phyloP scores from a whole-genome alignment of 106 monocot genomes.

The Dendrobium huoshanense region DNA sequence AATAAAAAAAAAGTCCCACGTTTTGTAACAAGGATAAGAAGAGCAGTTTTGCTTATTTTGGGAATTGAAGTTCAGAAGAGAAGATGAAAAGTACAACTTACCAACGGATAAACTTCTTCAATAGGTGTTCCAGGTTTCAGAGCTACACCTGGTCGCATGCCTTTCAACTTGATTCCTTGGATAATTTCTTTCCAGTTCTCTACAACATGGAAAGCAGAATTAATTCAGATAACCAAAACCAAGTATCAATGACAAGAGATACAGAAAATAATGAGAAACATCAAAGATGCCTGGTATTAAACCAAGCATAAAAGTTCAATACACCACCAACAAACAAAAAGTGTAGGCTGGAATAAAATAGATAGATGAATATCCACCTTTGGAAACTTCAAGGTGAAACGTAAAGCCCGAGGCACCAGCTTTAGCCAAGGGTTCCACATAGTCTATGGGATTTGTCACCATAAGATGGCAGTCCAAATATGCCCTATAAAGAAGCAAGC shows the following conservation, averaged over 20 bases:
- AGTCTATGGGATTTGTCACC: slow-evolving; percentile 93
- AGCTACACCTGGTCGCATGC: slow-evolving; percentile 91
- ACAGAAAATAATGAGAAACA: background rate
- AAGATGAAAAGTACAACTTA: slow-evolving; percentile 19
- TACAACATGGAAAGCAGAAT: slow-evolving; percentile 17
- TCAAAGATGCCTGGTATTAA: background rate
- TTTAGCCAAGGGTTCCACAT: slow-evolving; percentile 82
- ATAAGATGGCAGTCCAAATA: slow-evolving; percentile 99
- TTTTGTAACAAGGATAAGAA: background rate
- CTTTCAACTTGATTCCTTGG: slow-evolving; percentile 54
- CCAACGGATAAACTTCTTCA: slow-evolving; percentile 93
- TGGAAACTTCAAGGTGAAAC: slow-evolving; percentile 91
- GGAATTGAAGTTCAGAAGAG: background rate
- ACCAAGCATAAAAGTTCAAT: background rate
- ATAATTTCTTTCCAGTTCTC: slow-evolving; percentile 88
- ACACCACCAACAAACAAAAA: background rate
- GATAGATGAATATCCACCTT: slow-evolving; percentile 40
- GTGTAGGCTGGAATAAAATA: background rate
- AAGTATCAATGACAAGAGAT: background rate
- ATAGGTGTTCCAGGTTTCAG: slow-evolving; percentile 82
- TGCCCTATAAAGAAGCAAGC: slow-evolving; percentile 42
- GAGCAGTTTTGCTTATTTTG: background rate
- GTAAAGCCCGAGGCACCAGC: slow-evolving; percentile 99
- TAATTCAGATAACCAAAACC: background rate
- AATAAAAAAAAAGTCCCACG: background rate